Evolutionary conservation across 805 yeast species (phyloP), one percentile per base, ranked within the genome.

Genomic region (Kuraishia floccosa): DNA sequence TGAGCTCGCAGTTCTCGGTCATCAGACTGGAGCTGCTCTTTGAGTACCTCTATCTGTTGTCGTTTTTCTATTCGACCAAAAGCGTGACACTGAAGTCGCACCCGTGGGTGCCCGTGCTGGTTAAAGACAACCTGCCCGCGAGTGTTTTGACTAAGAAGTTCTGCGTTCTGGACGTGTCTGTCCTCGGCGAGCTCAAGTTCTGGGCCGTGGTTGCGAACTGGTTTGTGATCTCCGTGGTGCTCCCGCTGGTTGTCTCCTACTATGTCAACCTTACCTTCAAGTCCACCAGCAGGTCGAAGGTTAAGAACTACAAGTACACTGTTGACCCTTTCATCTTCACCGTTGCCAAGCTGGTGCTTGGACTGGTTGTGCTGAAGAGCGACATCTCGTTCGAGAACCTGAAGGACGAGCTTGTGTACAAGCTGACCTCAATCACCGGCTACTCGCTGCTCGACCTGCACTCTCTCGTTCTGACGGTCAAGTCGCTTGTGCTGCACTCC

Each of bases 261-360:
- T 71, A 66, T 51, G 42, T 71, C 42, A 71, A 71, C 51, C 71
- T 71, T 47, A 54, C 74, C 44, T 49, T 67, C 42, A 68, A 68
- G 46, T 68, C 68, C 43, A 45, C 68, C 34, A 54, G 60, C 46
- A 53, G 65, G 45, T 68, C 68, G 45, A 68, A 69, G 44, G n/a
- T n/a, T n/a, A 44, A 68, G 33, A 54, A 59, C 47, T 56, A 49
- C 30, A 60, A 53, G 24, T 59, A 60, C 51, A 46, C 48, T 27
- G 58, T 39, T 45, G 78, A 71, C 47, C 76, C 76, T 20, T 65
- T 68, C 39, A 51, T 64, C 32, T 65, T 60, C 43, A 54, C 70
- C 12, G 50, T 70, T 36, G 40, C 63, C 28, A 69, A 68, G 45
- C 44, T 64, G 8, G 46, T 69, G 35, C 39, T 63, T 23, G 52